phyloP scores from a whole-genome alignment of 139 green algal species.

The Chlorella sp. region DNA sequence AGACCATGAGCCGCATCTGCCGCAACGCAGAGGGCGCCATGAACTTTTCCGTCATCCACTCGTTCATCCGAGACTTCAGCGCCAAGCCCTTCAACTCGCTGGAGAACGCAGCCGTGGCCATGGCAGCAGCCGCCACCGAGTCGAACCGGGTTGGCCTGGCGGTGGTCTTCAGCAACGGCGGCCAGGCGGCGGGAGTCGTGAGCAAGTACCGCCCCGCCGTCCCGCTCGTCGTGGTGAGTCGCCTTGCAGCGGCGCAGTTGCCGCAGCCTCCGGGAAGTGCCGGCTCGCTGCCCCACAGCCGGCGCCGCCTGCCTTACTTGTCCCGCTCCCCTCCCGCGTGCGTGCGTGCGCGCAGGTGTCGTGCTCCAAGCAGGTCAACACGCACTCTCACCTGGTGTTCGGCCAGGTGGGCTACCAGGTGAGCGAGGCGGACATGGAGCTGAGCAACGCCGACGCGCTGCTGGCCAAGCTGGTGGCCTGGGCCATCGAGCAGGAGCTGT shows the following conservation, averaged over 20 bases:
- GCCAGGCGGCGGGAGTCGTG: conserved; percentile 24
- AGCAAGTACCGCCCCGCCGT: conserved; percentile 46
- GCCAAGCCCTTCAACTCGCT: conserved; percentile 49
- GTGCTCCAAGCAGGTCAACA: not conserved
- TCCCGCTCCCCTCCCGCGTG: conserved; percentile 16
- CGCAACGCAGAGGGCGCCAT: conserved; percentile 48
- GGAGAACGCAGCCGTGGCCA: conserved; percentile 29
- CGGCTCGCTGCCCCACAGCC: too few species aligned
- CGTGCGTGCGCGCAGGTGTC: not conserved
- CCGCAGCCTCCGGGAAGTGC: too few species aligned
- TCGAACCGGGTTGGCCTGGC: conserved; percentile 23
- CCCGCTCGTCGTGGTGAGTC: conserved; percentile 23
- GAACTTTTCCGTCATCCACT: conserved; percentile 46
- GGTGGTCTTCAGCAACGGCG: conserved; percentile 33
- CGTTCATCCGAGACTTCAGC: conserved; percentile 35
- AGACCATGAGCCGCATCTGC: conserved; percentile 37
- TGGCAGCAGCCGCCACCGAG: conserved; percentile 31
- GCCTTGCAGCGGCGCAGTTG: too few species aligned
- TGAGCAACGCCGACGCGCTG: conserved; percentile 3
- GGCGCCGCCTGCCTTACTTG: conserved; percentile 4
- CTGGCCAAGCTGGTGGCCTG: conserved; percentile 6
- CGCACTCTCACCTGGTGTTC: conserved; percentile 10
- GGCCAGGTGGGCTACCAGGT: conserved; percentile 16
- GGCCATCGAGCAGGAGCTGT: conserved; percentile 1
- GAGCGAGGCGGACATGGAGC: not conserved